Conservation (phyloP, 306 rosid genomes). For the Gynostemma pentaphyllum region DNA sequence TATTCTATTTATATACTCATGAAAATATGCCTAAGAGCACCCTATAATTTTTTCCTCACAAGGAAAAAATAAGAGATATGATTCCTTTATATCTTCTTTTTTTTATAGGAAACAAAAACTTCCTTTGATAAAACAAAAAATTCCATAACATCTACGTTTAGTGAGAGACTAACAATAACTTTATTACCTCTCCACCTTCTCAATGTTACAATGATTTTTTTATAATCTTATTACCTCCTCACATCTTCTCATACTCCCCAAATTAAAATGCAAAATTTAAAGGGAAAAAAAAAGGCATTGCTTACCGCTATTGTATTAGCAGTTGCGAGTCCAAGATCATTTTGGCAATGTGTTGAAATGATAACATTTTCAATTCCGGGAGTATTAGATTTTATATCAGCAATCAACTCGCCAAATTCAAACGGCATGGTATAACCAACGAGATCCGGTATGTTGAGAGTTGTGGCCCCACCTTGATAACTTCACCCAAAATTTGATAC, state of each 20-base stretch:
- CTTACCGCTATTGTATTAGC: constrained; percentile 82
- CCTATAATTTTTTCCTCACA: no score
- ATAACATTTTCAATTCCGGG: constrained; percentile 76
- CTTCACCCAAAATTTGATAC: constrained; percentile 82
- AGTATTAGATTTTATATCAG: constrained; percentile 83
- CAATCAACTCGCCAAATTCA: constrained; percentile 68
- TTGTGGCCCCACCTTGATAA: constrained; percentile 89
- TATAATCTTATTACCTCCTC: not conserved
- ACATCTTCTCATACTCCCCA: not conserved
- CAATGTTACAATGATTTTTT: not conserved
- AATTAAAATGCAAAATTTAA: not conserved
- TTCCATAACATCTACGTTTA: no score
- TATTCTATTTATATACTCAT: no score
- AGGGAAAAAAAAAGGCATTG: not conserved
- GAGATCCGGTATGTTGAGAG: constrained; percentile 91
- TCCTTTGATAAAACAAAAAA: no score
- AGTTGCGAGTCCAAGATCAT: constrained; percentile 92
- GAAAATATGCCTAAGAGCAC: no score
- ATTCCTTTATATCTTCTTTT: no score
- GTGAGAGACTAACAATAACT: no score
- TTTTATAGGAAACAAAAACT: no score
- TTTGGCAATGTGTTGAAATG: constrained; percentile 96
- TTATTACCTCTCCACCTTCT: no score
- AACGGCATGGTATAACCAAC: constrained; percentile 65
- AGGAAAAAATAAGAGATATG: no score